A percentile compares a stretch with the other conserved stretches of the same genome.
These are phyloP conservation scores for Mortierella sp. DNA, from an alignment of 371 early-diverging fungal genomes.

Conservation along the genomic window DNA sequence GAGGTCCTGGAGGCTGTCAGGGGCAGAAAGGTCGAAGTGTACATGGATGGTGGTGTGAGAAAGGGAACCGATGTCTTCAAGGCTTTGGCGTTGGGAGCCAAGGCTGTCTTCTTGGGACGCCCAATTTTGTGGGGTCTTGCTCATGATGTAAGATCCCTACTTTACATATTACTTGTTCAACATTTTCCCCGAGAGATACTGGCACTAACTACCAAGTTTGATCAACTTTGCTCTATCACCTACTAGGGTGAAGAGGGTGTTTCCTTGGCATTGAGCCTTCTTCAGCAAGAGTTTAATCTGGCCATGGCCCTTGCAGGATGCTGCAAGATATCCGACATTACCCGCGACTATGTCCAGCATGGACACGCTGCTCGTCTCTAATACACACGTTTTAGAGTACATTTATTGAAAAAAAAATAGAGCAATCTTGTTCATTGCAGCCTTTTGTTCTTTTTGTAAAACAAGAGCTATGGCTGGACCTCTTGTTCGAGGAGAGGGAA, in stretches of 20 bases:
- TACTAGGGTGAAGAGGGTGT: conserved; percentile 80
- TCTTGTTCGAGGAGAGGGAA: too few species aligned
- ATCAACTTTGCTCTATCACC: conserved; percentile 62
- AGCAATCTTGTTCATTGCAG: too few species aligned
- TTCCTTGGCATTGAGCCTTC: conserved; percentile 71
- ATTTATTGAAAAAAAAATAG: too few species aligned
- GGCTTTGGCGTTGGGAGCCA: conserved; percentile 94
- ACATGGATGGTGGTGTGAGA: conserved; percentile 93
- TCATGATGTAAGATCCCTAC: conserved; percentile 38
- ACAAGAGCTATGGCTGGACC: too few species aligned
- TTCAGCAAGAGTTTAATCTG: conserved; percentile 80
- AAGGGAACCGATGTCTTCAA: conserved; percentile 93
- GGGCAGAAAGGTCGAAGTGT: conserved; percentile 80
- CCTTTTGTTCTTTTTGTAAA: too few species aligned
- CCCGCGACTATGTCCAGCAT: conserved; percentile 61
- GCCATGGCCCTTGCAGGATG: conserved; percentile 83
- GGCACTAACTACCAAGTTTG: conserved; percentile 25
- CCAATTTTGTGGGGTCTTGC: conserved; percentile 77
- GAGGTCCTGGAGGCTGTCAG: conserved; percentile 82
- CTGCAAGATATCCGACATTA: conserved; percentile 67
- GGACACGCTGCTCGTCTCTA: conserved; percentile 14
- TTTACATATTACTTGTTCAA: neutral
- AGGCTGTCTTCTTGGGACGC: conserved; percentile 93
- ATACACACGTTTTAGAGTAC: too few species aligned
- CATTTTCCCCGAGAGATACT: neutral